Base-by-base conservation (phyloP, 202 grass and related monocot genomes). In the Hordeum pubiflorum region DNA sequence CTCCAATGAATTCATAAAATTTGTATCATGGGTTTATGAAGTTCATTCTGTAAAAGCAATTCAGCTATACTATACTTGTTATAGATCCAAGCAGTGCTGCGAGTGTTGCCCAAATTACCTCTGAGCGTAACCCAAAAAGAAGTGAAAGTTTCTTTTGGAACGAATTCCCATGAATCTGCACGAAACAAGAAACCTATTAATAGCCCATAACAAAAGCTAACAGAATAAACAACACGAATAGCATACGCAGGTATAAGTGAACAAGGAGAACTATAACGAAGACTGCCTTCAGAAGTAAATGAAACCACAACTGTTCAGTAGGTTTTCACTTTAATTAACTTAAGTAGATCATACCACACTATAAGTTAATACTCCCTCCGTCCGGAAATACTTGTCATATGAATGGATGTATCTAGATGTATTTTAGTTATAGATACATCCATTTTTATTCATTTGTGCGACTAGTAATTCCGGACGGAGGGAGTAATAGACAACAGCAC, bases 111-210 rank as follows among this genome's bases (percentile, higher is more conserved):
- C 46, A 50, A 78, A 46, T 82, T 91, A 94, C 94, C 88, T 97
- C 94, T 31, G 91, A 91, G 81, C 89, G 91, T 68, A 92, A 76
- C 62, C 94, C 94, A 84, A 97, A 94, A 81, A 97, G 88, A 89
- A 90, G 83, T 20, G 89, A 80, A 59, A 97, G 86, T 78, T 92
- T 97, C 90, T 97, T 97, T 73, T 97, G 87, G 72, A 97, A 97
- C 18, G 94, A 97, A 89, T 94, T 97, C 80, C 94, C 94, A 90
- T 97, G 91, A 80, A 84, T 84, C 94, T 97, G 79, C 86, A 83
- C 44, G 55, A 82, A 88, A 64, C 58, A 81, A 46, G 75, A 75
- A 76, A 65, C 5, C 63, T 32, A 58, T 78, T 87, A 52, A 63
- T 43, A 80, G 32, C 79, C 29, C 70, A 17, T 60, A 76, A 22